Base-by-base conservation (phyloP, 225 moss, liverwort and hornwort genomes). In the Marchantia paleacea region DNA sequence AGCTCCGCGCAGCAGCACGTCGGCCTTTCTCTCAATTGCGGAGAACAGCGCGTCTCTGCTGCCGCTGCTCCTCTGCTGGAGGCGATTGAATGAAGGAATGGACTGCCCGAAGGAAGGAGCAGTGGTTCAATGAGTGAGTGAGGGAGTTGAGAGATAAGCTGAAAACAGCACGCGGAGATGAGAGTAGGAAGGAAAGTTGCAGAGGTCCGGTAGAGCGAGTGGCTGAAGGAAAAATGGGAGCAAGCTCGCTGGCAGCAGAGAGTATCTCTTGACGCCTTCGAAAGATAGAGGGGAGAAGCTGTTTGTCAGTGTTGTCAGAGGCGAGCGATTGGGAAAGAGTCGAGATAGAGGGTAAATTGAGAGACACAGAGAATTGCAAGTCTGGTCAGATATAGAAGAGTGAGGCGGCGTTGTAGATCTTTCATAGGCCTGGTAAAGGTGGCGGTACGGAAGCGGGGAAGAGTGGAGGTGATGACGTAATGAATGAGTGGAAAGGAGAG, bases 41-140 rank as follows among this genome's bases (percentile, higher is more conserved):
- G 12, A 53, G 54, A 74, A 55, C 74, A 55, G 74, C 74, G 74
- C 74, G 28, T 28, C 54, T 54, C 15, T 26, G 73, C 73, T 74
- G 74, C 74, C 74, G 74, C 55, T 74, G 74, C 55, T 54, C 29
- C 28, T 39, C 39, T 39, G 39, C 39, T 5, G 39, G 39, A 39
- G 25, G 54, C 54, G 29, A 29, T 16, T 28, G 74, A 51, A 53
- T 26, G 74, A 74, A 29, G 54, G 24, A 0, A 55, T 16, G 55
- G 55, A 7, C n/a, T n/a, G n/a, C n/a, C n/a, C n/a, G 19, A 9
- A 12, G 4, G 19, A 5, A 19, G 26, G 54, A 26, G 0, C 25
- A 72, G 18, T 24, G 50, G 24, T 24, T 72, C 4, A 72, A 72
- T n/a, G n/a, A 25, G 16, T 48, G 19, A 70, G 20, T 28, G 13